Evolutionary conservation across 331 rosid species (phyloP), one percentile per base, ranked within the genome.

Genomic region (Pyracantha coccinea): DNA sequence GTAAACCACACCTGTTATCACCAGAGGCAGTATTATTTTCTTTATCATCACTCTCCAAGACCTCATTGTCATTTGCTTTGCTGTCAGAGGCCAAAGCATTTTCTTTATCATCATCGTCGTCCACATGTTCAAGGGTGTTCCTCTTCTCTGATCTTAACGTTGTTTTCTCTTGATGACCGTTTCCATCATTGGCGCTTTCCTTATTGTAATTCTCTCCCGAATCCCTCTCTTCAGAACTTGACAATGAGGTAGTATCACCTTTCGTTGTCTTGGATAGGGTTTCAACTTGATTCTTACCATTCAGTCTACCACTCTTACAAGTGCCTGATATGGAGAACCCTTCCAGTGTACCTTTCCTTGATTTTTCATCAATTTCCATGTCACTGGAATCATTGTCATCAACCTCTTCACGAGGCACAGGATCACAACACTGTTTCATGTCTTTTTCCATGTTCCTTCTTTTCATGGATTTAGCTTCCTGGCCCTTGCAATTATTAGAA

Each of bases 321-420:
- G 83, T 44, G 66, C 23, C 75, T 41, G 84, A 79, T 21, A 52
- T 72, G 57, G 66, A 65, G 69, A 79, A 71, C 44, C 78, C 82
- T 77, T 75, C 91, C 35, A 80, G 33, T 64, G 91, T 86, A 68
- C 80, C 91, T 60, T 55, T 70, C 80, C 86, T 90, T 52, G 91
- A 83, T 73, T 79, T 91, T 17, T 81, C 90, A 21, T 84, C 93
- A 67, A 78, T 76, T 72, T 87, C 90, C 91, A 86, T 85, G 70
- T 86, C 86, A 80, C 91, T 85, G 5, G 85, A 75, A 72, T 83
- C 89, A 68, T 72, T 83, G 50, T 83, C 81, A 57, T 21, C 25
- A 71, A 61, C 74, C 31, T 24, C 82, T 57, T 45, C 80, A 58
- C 8, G 59, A 60, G 45, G 41, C 81, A 32, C 61, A 24, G 28